These are phyloP conservation scores for Xylaria acuta DNA, from an alignment of 495 filamentous ascomycete genomes.

Conservation along the genomic window DNA sequence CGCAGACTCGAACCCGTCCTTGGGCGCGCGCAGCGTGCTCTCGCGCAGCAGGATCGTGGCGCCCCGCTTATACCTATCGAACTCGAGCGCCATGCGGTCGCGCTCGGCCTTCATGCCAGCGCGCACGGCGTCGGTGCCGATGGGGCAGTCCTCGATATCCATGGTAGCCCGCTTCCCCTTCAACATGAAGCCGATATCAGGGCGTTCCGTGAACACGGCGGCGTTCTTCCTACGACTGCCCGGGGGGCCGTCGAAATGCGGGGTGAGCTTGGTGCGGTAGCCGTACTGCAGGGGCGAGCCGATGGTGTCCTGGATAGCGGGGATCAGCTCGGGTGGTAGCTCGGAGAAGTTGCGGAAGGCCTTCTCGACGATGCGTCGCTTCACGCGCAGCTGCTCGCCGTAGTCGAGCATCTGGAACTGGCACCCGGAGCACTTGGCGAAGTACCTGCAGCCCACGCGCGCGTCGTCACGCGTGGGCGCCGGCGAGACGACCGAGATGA, in stretches of 20 bases:
- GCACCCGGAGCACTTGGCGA: conserved; percentile 85
- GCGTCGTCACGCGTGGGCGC: conserved; percentile 79
- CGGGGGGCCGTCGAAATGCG: conserved; percentile 83
- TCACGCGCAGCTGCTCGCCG: conserved; percentile 80
- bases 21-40: conserved; percentile 73
- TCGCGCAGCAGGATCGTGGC: conserved; percentile 91
- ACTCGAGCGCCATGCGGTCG: conserved; percentile 69
- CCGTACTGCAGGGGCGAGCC: conserved; percentile 87
- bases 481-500: conserved; percentile 75
- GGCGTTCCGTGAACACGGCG: conserved; percentile 59
- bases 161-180: conserved; percentile 76
- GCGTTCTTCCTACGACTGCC: conserved; percentile 46
- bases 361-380: conserved; percentile 85
- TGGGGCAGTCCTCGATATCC: conserved; percentile 97
- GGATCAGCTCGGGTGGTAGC: conserved; percentile 75
- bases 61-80: conserved; percentile 75
- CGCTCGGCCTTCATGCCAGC: conserved; percentile 77
- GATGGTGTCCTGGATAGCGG: conserved; percentile 80
- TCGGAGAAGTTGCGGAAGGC: conserved; percentile 91
- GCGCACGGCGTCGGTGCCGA: conserved; percentile 85
- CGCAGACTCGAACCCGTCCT: conserved; percentile 36
- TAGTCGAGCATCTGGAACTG: conserved; percentile 98
- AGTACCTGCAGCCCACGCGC: conserved; percentile 82
- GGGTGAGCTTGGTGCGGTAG: conserved; percentile 95
- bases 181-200: conserved; percentile 87